A percentile compares a stretch with the other conserved stretches of the same genome.
phyloP scores from a whole-genome alignment of 768 basidiomycete genomes.

The Boletus sp. region DNA sequence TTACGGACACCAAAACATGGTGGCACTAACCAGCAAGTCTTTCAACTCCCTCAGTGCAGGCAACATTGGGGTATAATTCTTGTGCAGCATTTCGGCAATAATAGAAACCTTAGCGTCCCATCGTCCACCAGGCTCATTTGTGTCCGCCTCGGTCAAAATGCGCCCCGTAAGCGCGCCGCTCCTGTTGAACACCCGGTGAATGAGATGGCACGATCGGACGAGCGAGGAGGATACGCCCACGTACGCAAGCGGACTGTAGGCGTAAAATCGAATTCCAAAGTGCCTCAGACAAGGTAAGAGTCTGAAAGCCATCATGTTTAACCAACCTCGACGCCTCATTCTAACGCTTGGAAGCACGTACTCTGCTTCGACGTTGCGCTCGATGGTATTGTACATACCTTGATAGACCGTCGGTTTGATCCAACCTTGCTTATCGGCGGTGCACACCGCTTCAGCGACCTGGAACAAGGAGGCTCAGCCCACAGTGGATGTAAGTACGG shows the following conservation, averaged over 20 bases:
- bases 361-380: slow-evolving; percentile 27
- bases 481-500: background rate
- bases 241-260: slow-evolving; percentile 22
- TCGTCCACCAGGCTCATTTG: background rate
- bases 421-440: slow-evolving; percentile 45
- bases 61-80: slow-evolving; percentile 7
- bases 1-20: too few relatives aligned
- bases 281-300: slow-evolving; percentile 44
- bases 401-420: slow-evolving; percentile 51
- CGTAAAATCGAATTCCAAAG: slow-evolving; percentile 42
- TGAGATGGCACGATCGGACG: background rate
- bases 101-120: slow-evolving; percentile 12
- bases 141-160: slow-evolving; percentile 2
- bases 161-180: slow-evolving; percentile 11
- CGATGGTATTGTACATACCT: slow-evolving; percentile 47
- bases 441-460: slow-evolving; percentile 45
- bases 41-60: slow-evolving; percentile 19
- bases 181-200: slow-evolving; percentile 1
- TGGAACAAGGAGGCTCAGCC: background rate
- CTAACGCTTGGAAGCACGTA: background rate
- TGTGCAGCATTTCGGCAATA: background rate
- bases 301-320: background rate
- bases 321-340: too few relatives aligned
- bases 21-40: slow-evolving; percentile 8
- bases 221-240: background rate